Evolutionary conservation across 345 rosid species (phyloP).

Genomic region (Camelina hispida): DNA sequence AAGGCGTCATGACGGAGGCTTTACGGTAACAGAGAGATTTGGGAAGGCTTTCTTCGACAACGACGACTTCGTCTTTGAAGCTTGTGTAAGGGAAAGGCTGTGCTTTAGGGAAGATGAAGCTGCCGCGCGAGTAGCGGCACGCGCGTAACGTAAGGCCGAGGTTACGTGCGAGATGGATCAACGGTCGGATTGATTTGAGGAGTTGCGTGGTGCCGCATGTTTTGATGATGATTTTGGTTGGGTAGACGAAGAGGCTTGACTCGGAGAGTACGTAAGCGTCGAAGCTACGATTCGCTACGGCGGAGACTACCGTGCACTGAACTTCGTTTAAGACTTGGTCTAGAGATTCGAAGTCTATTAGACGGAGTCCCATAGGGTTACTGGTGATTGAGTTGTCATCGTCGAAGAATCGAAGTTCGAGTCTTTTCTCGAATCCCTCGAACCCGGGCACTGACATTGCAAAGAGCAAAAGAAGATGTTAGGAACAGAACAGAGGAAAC

Average conservation of each 20-base stretch:
- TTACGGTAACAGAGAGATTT: constrained; percentile 60
- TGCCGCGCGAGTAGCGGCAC: constrained; percentile 85
- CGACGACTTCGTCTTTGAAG: constrained; percentile 78
- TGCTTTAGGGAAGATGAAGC: constrained; percentile 83
- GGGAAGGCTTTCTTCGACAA: constrained; percentile 70
- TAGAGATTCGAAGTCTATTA: constrained; percentile 69
- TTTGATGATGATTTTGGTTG: constrained; percentile 92
- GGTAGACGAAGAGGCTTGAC: constrained; percentile 93
- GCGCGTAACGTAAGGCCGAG: constrained; percentile 64
- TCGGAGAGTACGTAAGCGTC: constrained; percentile 97
- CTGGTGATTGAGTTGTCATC: constrained; percentile 46
- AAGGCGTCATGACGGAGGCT: constrained; percentile 74
- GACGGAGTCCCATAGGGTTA: constrained; percentile 67
- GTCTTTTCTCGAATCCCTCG: constrained; percentile 97
- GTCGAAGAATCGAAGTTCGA: constrained; percentile 83
- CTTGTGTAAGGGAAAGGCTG: constrained; percentile 92
- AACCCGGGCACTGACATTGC: constrained; percentile 94
- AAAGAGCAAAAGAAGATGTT: constrained; percentile 13
- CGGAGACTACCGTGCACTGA: constrained; percentile 97
- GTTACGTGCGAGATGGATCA: constrained; percentile 60
- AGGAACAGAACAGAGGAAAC: constrained; percentile 19
- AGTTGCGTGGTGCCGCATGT: constrained; percentile 99
- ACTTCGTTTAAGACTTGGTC: constrained; percentile 67
- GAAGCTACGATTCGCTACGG: constrained; percentile 77
- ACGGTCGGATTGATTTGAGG: constrained; percentile 86